Evolutionary conservation across 495 filamentous ascomycete species (phyloP).

Genomic region (Cercophora newfieldiana): DNA sequence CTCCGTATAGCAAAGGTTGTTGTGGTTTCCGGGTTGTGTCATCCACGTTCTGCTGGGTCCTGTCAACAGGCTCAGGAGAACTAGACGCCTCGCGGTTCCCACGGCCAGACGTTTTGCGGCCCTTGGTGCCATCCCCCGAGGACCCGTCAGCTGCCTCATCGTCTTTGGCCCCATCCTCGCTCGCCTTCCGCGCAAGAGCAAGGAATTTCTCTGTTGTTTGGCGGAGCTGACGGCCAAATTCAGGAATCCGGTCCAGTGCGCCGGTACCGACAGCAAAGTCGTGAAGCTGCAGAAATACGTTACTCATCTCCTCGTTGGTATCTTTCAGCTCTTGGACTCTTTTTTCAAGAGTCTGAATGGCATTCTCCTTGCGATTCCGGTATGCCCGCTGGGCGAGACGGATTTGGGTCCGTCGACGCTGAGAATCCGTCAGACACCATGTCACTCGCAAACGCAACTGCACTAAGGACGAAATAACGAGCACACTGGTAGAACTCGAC

Average conservation of each 20-base stretch:
- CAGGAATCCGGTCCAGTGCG: slow-evolving; percentile 52
- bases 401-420: slow-evolving; percentile 87
- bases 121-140: neutral
- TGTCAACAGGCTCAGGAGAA: slow-evolving; percentile 4
- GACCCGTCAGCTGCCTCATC: slow-evolving; percentile 24
- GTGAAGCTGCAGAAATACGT: slow-evolving; percentile 68
- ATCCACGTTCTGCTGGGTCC: neutral
- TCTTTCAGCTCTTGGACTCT: slow-evolving; percentile 64
- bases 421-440: neutral
- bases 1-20: slow-evolving; percentile 20
- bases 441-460: neutral
- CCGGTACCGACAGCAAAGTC: slow-evolving; percentile 55
- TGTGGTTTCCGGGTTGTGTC: neutral
- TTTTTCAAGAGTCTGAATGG: slow-evolving; percentile 69
- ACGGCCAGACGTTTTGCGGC: neutral
- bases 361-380: slow-evolving; percentile 78
- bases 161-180: slow-evolving; percentile 36
- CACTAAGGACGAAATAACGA: neutral
- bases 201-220: slow-evolving; percentile 47
- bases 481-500: slow-evolving; percentile 5
- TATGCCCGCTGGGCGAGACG: slow-evolving; percentile 84
- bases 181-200: slow-evolving; percentile 40
- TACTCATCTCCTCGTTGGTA: slow-evolving; percentile 72
- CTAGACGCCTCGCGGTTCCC: neutral
- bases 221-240: slow-evolving; percentile 50